These are phyloP conservation scores for Sporopachydermia quercuum DNA, from an alignment of 805 yeast genomes.

Conservation along the genomic window DNA sequence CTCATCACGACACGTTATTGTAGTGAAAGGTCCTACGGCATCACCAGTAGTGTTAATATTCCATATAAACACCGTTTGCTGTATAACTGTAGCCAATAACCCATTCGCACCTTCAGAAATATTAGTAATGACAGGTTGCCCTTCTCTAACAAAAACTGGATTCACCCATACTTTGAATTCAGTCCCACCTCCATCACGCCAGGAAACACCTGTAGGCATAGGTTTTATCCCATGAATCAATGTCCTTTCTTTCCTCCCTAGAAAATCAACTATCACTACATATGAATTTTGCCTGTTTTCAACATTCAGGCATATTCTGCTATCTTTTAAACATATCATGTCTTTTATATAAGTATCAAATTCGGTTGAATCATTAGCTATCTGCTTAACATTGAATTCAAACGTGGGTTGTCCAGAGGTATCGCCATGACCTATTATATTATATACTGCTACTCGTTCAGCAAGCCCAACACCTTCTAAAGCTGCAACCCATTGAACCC, in stretches of 20 bases:
- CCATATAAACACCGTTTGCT: not conserved
- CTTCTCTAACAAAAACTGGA: not conserved
- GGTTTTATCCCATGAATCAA: not conserved
- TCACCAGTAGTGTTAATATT: not conserved
- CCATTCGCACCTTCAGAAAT: not conserved
- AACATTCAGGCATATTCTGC: not conserved
- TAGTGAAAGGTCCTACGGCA: not conserved
- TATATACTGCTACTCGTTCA: not conserved
- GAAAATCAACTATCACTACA: not conserved
- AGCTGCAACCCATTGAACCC: not conserved
- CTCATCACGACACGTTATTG: not conserved
- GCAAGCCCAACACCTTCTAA: constrained; percentile 1
- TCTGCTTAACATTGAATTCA: not conserved
- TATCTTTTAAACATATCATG: not conserved
- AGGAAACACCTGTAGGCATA: not conserved
- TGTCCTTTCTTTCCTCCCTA: not conserved
- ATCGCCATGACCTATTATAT: not conserved
- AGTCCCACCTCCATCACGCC: not conserved
- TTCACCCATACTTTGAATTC: constrained; percentile 1
- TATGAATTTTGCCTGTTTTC: not conserved
- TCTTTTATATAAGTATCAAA: not conserved
- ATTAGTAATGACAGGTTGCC: not conserved
- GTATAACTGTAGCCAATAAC: not conserved
- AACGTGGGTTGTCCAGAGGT: not conserved
- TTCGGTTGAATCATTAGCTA: not conserved